Base-by-base conservation (phyloP, 345 rosid genomes). In the Salix viminalis region DNA sequence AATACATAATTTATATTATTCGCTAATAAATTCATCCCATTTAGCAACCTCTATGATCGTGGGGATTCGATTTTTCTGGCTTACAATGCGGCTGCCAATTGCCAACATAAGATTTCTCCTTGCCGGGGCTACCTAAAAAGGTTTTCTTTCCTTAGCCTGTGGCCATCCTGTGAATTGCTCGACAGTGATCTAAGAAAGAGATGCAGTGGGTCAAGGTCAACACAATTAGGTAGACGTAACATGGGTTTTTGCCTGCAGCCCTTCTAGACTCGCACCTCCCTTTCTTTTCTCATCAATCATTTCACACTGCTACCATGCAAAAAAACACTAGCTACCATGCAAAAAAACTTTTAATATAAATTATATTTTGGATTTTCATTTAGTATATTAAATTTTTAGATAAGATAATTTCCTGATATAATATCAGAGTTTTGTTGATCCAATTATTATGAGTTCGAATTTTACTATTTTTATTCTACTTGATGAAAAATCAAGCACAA, bases 201-300 rank as follows among this genome's bases (percentile, higher is more conserved):
- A 23, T 26, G 46, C 18, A 30, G 15, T 4, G 36, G 24, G 69
- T 23, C 69, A 26, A 26, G 1, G 28, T 26, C 28, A 36, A 4
- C 12, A 34, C 26, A 66, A 12, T 66, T 66, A 34, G 46, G 69
- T 66, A 21, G 21, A 37, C 3, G 23, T 7, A 66, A 66, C 69
- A 66, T 66, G 69, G 69, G 46, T 18, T 66, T 30, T 65, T 65
- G 68, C 23, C 39, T 65, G 68, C 41, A 15, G 41, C 10, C 39
- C 68, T 66, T 66, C 69, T 66, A 36, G 69, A 66, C 69, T 34
- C 69, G 9, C 69, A 7, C 24, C 5, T 21, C 66, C 66, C 64
- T 58, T 4, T 32, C 36, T 26, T 37, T 16, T 7, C 37, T 32
- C 32, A 8, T 8, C 37, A 15, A 65, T 30, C 23, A 16, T n/a